Percentiles rank a stretch among this genome's conserved stretches.
phyloP scores from a whole-genome alignment of 192 early-diverging fungal species.

The Entomortierella lignicola region DNA sequence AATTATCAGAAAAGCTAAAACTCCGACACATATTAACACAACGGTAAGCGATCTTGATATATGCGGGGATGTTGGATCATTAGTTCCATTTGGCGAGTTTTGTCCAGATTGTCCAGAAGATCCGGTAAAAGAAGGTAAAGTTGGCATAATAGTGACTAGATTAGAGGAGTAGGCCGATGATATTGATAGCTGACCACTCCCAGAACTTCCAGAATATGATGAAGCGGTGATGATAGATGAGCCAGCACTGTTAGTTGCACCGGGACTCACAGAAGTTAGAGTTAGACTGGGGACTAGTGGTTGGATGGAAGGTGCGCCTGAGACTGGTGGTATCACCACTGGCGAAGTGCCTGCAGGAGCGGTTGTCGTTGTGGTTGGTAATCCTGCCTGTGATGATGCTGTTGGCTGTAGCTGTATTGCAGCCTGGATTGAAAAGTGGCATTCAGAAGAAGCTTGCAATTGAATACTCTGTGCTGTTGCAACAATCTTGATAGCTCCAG shows the following conservation, averaged over 20 bases:
- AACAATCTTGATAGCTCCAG: slow-evolving; percentile 10
- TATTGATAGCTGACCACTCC: too few species aligned
- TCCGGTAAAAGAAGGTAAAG: too few species aligned
- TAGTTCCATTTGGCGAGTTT: neutral
- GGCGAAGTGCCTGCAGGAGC: neutral
- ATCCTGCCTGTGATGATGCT: neutral
- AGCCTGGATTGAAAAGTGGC: slow-evolving; percentile 14
- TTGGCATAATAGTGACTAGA: too few species aligned
- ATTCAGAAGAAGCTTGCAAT: neutral
- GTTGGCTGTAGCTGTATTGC: neutral
- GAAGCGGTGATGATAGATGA: neutral
- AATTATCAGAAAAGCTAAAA: slow-evolving; percentile 7
- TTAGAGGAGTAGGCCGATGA: too few species aligned
- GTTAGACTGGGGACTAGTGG: too few species aligned
- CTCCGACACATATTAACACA: slow-evolving; percentile 7
- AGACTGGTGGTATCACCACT: too few species aligned
- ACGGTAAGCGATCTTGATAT: neutral
- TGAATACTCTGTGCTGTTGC: neutral
- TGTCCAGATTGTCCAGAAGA: neutral
- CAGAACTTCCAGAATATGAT: neutral
- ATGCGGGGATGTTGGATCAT: neutral
- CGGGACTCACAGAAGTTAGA: neutral
- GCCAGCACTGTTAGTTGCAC: too few species aligned
- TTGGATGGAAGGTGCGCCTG: neutral
- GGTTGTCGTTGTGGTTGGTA: too few species aligned